Base-by-base conservation (phyloP, 129 eudicot species). In the Escallonia herrerae region DNA sequence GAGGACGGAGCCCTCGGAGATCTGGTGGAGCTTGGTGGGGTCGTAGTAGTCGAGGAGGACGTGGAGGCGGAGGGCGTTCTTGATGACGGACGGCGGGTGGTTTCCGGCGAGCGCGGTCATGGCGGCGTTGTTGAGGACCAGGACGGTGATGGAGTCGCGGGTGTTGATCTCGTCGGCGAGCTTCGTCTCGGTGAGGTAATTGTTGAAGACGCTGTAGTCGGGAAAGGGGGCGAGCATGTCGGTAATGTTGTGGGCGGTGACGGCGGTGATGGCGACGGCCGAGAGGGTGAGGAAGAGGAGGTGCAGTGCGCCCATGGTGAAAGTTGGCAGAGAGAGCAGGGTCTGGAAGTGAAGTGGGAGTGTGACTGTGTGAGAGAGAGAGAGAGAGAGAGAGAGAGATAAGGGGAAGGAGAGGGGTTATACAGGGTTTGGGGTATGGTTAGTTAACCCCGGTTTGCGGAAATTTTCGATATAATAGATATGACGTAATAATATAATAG, bases 1-100 rank as follows among this genome's bases (percentile, higher is more conserved):
- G 3, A 77, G 66, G 8, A 69, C 56, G 3, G 84, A 65, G 48
- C 97, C 96, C 7, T 78, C 75, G 63, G 85, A 60, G 74, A 91
- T 78, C n/a, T 60, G 4, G 63, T 72, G 72, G 79, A 91, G 96
- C 69, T 91, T 91, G 8, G 40, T 33, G 15, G 39, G 37, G 66
- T 91, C 97, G 60, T 60, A 87, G 63, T 80, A 91, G 52, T 91
- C 97, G 41, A 91, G 77, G 5, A 91, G 64, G 8, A 87, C 80
- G 68, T 87, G 95, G 58, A 91, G 86, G 67, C 90, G 68, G 8
- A 91, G 78, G 3, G 70, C 80, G 59, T 57, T 71, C 41, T 91
- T 91, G 15, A 85, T 66, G 53, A 74, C 85, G 65, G 85, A 47
- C 58, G 85, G 81, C 6, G 94, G 62, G 40, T 79, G 71, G 40